Conservation (phyloP, 768 basidiomycete species). For the Auriscalpium microsporum region DNA sequence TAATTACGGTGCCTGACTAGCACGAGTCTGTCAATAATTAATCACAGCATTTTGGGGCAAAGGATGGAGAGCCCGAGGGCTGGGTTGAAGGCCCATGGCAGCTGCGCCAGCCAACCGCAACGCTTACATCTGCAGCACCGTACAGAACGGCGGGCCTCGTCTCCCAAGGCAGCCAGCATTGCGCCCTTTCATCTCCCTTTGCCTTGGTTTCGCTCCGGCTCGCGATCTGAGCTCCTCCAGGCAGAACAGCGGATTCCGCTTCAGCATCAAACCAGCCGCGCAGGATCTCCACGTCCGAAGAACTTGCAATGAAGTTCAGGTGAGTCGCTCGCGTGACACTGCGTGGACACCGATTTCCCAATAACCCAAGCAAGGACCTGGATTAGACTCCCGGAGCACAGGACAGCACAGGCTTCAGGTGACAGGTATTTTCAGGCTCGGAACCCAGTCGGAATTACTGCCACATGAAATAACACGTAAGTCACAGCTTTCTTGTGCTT, state of each 20-base stretch:
- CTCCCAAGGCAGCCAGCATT: neutral
- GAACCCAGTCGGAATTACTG: too few relatives aligned
- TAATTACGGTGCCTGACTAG: too few relatives aligned
- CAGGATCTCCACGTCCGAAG: constrained; percentile 2
- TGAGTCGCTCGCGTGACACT: constrained; percentile 17
- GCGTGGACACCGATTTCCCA: neutral
- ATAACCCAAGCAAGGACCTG: too few relatives aligned
- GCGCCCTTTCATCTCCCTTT: neutral
- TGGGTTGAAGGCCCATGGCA: neutral
- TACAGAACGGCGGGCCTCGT: too few relatives aligned
- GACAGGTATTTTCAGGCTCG: too few relatives aligned
- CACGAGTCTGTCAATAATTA: too few relatives aligned
- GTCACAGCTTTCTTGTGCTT: too few relatives aligned
- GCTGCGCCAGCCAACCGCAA: too few relatives aligned
- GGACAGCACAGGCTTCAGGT: too few relatives aligned
- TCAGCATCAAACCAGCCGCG: neutral
- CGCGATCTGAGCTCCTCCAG: neutral
- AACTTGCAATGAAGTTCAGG: constrained; percentile 55
- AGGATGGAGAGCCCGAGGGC: neutral
- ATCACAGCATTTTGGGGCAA: neutral
- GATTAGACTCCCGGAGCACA: too few relatives aligned
- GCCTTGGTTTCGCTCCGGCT: neutral
- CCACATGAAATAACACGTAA: too few relatives aligned
- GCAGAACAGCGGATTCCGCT: constrained; percentile 9
- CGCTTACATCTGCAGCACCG: too few relatives aligned